Base-by-base conservation (phyloP, 1,139 yeast genomes). In the Hansenula sp. region DNA sequence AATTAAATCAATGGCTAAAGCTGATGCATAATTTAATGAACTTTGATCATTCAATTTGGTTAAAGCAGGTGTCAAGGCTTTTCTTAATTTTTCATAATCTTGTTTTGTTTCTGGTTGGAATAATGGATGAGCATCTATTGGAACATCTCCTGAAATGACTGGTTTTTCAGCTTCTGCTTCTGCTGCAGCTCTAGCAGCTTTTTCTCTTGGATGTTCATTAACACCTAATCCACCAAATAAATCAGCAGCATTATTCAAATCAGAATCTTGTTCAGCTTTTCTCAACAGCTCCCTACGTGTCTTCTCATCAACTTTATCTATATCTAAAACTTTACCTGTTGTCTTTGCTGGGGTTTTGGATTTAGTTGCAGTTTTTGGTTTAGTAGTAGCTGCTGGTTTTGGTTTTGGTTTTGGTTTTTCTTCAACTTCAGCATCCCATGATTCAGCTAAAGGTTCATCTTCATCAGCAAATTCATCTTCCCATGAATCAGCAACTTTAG, bases 181-280 rank as follows among this genome's bases (percentile, higher is more conserved):
- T 38, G 71, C 66, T 41, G 66, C 66, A 29, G 71, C 66, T 44
- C 76, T 68, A 39, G 79, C 76, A 50, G 75, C 71, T 57, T 70
- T 70, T 49, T 84, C 89, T 52, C 84, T 73, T 48, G 92, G 92
- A 56, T 83, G 92, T 41, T 77, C 82, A 36, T 84, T 85, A 41
- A 84, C 83, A 26, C 89, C 90, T 50, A 84, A 70, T 10, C 86
- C 86, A 28, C 92, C 96, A 59, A 92, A 88, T 55, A 92, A 71
- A 55, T 88, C 95, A 22, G 96, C 92, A 20, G 97, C 97, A 60
- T 87, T 85, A 65, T 84, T 86, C 64, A 92, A 71, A 67, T 92
- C 98, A 27, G 95, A 78, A 37, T 78, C 82, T 44, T 87, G 59
- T 65, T 92, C 95, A 16, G 92, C 95, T 59, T 82, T 71, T 58